phyloP scores from a whole-genome alignment of 2,329 filamentous ascomycete species.

The Rasamsonia emersonii region DNA sequence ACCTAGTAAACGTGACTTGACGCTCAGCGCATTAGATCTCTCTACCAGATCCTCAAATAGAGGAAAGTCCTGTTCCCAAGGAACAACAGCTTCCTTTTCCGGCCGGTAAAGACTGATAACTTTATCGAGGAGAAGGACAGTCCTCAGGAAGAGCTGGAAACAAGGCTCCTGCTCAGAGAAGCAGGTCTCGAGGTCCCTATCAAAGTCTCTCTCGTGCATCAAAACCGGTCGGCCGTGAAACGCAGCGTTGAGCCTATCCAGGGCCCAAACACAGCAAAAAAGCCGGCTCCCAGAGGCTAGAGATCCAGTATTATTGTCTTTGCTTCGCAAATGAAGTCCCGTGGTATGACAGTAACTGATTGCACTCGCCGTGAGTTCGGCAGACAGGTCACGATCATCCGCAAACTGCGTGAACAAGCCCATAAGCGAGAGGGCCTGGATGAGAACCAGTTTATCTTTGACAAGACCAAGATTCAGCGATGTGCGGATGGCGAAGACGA shows the following conservation, averaged over 20 bases:
- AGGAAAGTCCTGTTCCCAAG: slow-evolving; percentile 15
- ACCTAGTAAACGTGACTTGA: slow-evolving; percentile 16
- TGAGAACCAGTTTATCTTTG: slow-evolving; percentile 46
- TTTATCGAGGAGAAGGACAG: slow-evolving; percentile 49
- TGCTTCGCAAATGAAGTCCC: slow-evolving; percentile 43
- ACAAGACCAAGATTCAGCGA: slow-evolving; percentile 48
- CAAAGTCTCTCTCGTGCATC: slow-evolving; percentile 54
- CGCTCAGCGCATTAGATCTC: slow-evolving; percentile 10
- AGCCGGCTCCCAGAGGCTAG: slow-evolving; percentile 33
- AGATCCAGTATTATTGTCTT: slow-evolving; percentile 12
- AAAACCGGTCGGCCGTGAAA: slow-evolving; percentile 53
- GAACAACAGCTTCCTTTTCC: slow-evolving; percentile 23
- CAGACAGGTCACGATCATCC: slow-evolving; percentile 48
- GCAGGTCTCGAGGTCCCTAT: slow-evolving; percentile 44
- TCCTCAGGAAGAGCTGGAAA: slow-evolving; percentile 50
- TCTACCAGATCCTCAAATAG: slow-evolving; percentile 22
- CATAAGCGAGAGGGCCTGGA: slow-evolving; percentile 46
- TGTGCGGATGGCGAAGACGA: slow-evolving; percentile 43
- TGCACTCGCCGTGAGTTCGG: slow-evolving; percentile 46
- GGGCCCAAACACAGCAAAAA: slow-evolving; percentile 53
- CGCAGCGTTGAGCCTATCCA: slow-evolving; percentile 52
- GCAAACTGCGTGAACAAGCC: slow-evolving; percentile 52
- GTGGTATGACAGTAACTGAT: slow-evolving; percentile 51
- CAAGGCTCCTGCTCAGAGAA: slow-evolving; percentile 44
- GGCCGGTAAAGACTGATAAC: slow-evolving; percentile 55